Conservation (phyloP, 2,329 filamentous ascomycete species). For the Aspergillus arachidicola region DNA sequence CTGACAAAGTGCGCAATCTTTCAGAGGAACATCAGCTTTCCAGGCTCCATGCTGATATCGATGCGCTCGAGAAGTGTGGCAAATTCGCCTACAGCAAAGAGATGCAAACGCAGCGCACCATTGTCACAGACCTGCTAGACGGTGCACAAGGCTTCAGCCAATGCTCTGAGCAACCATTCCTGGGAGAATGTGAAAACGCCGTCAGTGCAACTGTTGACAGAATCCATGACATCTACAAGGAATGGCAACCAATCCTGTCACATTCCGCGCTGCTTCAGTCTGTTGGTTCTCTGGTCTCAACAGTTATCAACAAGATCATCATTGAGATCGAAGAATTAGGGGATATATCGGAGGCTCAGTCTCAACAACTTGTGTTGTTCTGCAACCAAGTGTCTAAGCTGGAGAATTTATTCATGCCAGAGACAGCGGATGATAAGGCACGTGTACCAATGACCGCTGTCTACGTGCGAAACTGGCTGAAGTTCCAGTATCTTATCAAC, state of each 20-base stretch:
- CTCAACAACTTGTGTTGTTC: conserved; percentile 59
- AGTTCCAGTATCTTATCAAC: conserved; percentile 66
- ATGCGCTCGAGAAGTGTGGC: conserved; percentile 60
- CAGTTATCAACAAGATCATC: conserved; percentile 61
- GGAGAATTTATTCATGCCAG: conserved; percentile 59
- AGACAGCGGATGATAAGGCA: conserved; percentile 35
- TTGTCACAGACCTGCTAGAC: conserved; percentile 64
- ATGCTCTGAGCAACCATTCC: conserved; percentile 62
- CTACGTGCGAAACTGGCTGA: conserved; percentile 66
- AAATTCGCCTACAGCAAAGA: conserved; percentile 64
- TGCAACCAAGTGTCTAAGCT: conserved; percentile 59
- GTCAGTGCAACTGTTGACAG: conserved; percentile 61
- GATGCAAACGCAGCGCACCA: conserved; percentile 66
- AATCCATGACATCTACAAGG: conserved; percentile 57
- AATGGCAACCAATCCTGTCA: conserved; percentile 62
- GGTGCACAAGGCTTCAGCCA: conserved; percentile 64
- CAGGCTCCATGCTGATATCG: conserved; percentile 57
- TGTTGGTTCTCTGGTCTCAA: conserved; percentile 60
- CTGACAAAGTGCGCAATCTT: conserved; percentile 55
- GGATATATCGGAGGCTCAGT: conserved; percentile 66
- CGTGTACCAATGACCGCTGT: conserved; percentile 59
- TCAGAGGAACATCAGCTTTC: conserved; percentile 50
- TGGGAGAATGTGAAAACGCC: conserved; percentile 62
- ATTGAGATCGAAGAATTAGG: conserved; percentile 64
- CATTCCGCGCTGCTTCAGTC: conserved; percentile 64